phyloP scores from a whole-genome alignment of 2,329 filamentous ascomycete genomes.

The Aspergillus neoniger region DNA sequence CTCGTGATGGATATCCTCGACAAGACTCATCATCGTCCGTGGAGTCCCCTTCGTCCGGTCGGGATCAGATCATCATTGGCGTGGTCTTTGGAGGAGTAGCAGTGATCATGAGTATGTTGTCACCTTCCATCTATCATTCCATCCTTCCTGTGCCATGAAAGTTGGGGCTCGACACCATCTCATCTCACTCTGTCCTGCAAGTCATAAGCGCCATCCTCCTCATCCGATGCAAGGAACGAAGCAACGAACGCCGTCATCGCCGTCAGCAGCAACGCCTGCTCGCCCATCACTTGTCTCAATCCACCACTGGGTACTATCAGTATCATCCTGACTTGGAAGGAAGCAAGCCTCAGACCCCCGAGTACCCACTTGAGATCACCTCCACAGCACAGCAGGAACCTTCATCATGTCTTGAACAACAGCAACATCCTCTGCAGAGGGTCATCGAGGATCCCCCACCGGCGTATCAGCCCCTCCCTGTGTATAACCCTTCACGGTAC shows the following conservation, averaged over 20 bases:
- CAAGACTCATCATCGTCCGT: background rate
- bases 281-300: conserved; percentile 11
- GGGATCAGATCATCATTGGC: conserved; percentile 29
- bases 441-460: conserved; percentile 26
- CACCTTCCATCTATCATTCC: background rate
- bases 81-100: conserved; percentile 32
- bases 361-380: background rate
- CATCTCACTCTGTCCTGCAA: conserved; percentile 7
- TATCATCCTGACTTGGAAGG: background rate
- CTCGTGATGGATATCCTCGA: background rate
- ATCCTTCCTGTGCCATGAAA: background rate
- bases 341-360: background rate
- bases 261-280: conserved; percentile 23
- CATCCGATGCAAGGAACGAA: conserved; percentile 28
- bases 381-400: background rate
- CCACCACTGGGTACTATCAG: conserved; percentile 1
- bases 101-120: conserved; percentile 27
- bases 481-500: conserved; percentile 40
- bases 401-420: background rate
- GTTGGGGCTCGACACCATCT: background rate
- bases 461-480: conserved; percentile 31
- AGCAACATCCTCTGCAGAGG: conserved; percentile 9
- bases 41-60: background rate
- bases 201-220: conserved; percentile 29
- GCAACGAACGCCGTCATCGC: conserved; percentile 22